Evolutionary conservation across 805 yeast species (phyloP), one percentile per base, ranked within the genome.

Genomic region (Pichia gijzeniarum): DNA sequence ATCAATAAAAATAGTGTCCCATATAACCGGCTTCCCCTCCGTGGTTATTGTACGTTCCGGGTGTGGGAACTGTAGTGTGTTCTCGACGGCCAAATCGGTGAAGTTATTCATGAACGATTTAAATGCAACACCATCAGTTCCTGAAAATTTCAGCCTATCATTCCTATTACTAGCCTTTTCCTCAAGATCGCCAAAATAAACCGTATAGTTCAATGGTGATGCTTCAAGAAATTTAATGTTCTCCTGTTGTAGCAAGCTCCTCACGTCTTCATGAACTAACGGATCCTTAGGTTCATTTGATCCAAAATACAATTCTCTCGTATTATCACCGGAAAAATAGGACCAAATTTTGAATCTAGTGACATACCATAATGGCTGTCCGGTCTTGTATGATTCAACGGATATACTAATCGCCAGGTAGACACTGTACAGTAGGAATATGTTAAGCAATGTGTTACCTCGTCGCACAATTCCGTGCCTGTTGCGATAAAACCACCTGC

Each of bases 11-110:
- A 45, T 28, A 9, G 57, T 53, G 30, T 50, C 52, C 57, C 56
- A 52, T 35, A 58, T 55, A 28, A 55, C 47, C 1, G 60, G 53
- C 36, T 56, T 57, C 10, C 62, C 62, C 3, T 35, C 25, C 9
- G 43, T 47, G 9, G 47, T 43, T 4, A 49, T 43, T 6, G 34
- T 17, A 31, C 63, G 47, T 31, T 54, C 54, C 4, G 54, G 56
- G 33, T 57, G 59, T 17, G 48, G 45, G 27, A 50, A 40, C 1
- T 21, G 5, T 18, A 46, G 17, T 45, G 44, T 43, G 20, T 49
- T 50, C 1, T 50, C 48, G 1, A 35, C 35, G 9, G 56, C 28
- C 2, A 46, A 41, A 3, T 48, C 40, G 1, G 51, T 36, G n/a
- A 32, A 56, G 17, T 51, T 35, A 4, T 28, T 10, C 19, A 55